Evolutionary conservation across 306 rosid species (phyloP).

Genomic region (Gastrolobium bilobum): DNA sequence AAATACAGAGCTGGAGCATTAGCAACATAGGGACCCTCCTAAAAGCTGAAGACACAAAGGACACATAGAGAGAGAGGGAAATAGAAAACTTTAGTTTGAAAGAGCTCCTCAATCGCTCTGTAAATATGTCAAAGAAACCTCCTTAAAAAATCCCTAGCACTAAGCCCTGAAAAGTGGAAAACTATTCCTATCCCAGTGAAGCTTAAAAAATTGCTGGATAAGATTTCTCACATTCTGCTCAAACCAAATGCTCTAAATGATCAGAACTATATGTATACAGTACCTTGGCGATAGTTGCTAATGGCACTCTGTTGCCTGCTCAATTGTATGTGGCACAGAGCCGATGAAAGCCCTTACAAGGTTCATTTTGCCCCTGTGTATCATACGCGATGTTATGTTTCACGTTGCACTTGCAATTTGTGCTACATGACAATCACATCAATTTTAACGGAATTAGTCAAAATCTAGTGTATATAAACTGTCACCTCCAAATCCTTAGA

Average conservation of each 20-base stretch:
- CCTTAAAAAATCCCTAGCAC: background rate
- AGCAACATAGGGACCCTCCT: background rate
- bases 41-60: background rate
- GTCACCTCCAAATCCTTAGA: background rate
- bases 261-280: background rate
- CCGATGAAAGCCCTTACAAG: background rate
- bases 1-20: background rate
- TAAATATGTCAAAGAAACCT: background rate
- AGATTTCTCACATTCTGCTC: background rate
- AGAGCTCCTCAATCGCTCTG: background rate
- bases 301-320: background rate
- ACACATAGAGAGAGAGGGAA: background rate
- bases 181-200: background rate
- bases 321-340: background rate
- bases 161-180: background rate
- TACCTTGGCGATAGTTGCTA: background rate
- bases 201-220: background rate
- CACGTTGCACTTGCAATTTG: background rate
- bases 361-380: conserved; percentile 1
- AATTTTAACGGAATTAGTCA: conserved; percentile 2
- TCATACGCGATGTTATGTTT: background rate
- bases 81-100: conserved; percentile 4
- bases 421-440: background rate
- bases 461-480: conserved; percentile 1
- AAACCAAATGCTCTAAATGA: background rate